Percentiles rank a stretch among this genome's conserved stretches.
phyloP scores from a whole-genome alignment of 2,329 filamentous ascomycete species.

The Rosellinia necatrix region DNA sequence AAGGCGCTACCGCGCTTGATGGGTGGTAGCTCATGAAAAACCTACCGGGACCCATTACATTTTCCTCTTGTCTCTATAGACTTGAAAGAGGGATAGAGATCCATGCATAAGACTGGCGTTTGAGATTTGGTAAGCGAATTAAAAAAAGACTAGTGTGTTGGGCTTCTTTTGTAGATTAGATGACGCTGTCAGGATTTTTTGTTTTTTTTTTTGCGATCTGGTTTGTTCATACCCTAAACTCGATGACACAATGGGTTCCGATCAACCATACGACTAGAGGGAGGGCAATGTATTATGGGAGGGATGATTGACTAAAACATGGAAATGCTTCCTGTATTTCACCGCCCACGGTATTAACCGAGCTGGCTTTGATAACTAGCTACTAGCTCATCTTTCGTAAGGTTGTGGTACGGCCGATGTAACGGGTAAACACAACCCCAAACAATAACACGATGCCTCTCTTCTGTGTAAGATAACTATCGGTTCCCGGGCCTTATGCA shows the following conservation, averaged over 20 bases:
- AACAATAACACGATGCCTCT: no score
- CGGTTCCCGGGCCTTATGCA: no score
- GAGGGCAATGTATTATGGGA: no score
- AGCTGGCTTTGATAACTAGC: no score
- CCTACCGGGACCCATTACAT: neutral
- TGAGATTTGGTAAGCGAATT: constrained; percentile 31
- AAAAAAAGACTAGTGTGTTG: constrained; percentile 30
- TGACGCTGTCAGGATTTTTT: constrained; percentile 23
- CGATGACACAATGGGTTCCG: constrained; percentile 20
- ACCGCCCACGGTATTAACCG: no score
- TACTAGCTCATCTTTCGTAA: no score
- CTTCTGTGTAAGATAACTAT: no score
- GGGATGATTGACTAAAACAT: no score
- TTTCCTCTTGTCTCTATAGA: constrained; percentile 31
- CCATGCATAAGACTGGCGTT: constrained; percentile 40
- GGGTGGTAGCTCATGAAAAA: constrained; percentile 41
- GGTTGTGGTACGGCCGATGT: no score
- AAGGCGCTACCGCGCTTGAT: constrained; percentile 57
- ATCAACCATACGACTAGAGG: no score
- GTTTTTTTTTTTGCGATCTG: constrained; percentile 23
- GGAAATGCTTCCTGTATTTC: no score
- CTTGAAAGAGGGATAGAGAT: constrained; percentile 27
- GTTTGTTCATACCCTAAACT: constrained; percentile 28
- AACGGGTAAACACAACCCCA: no score
- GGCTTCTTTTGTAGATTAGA: constrained; percentile 28